Evolutionary conservation across 345 rosid species (phyloP), one percentile per base, ranked within the genome.

Genomic region (Ceriops tagal): DNA sequence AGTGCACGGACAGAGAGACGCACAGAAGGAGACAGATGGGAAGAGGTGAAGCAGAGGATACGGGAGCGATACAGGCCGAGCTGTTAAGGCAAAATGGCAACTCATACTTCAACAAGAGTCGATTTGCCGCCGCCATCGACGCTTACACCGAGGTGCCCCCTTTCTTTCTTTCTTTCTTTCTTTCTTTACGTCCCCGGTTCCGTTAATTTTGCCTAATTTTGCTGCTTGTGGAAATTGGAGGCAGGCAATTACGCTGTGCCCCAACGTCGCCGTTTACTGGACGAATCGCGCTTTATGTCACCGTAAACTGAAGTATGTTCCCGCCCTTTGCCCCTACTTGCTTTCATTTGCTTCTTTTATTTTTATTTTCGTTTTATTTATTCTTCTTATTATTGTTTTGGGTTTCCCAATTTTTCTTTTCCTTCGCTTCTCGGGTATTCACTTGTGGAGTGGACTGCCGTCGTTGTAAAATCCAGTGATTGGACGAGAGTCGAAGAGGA

Each of bases 201-300:
- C 35, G 27, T 62, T 37, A 11, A 37, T 34, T 9, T 9, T 24
- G 6, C 4, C 13, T 55, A 28, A 39, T 19, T 62, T 22, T 28
- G 24, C 13, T 10, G 30, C 21, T 24, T 27, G 63, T 56, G 15
- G 43, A 67, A 67, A 31, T 47, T 62, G 18, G 13, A 93, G 99
- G 99, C 99, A 93, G 99, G 99, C 99, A 61, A 91, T 91, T 30
- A 75, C 96, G 0, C 71, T 93, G 58, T 88, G 96, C 82, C 99
- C 97, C 55, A 81, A 86, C 39, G 90, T 91, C 66, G 84, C 96
- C 53, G 78, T 90, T 10, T 91, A 91, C 78, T 91, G 89, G 96
- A 91, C 96, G 1, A 93, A 93, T 79, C 97, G 99, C 52, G 97
- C 99, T 47, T 85, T 87, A 39, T 93, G 97, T 74, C 90, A 93